Evolutionary conservation across 129 eudicot genomes (phyloP).

Genomic region (Scalesia atractyloides): DNA sequence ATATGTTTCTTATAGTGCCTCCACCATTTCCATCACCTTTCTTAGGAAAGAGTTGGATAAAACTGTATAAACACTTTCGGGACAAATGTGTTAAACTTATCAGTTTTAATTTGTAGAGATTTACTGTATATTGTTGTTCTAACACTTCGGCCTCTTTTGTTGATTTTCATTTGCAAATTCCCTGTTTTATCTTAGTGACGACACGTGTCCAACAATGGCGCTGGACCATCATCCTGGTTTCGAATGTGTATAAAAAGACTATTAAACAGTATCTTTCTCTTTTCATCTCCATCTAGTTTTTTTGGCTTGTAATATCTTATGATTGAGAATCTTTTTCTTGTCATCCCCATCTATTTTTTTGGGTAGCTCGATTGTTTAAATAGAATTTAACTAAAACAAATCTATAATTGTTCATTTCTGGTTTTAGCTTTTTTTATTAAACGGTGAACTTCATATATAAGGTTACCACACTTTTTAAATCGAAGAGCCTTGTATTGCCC

Average conservation of each 20-base stretch:
- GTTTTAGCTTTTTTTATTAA: constrained; percentile 12
- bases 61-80: constrained; percentile 57
- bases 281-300: neutral
- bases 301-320: neutral
- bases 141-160: neutral
- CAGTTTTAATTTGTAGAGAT: neutral
- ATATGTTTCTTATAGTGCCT: constrained; percentile 84
- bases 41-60: constrained; percentile 75
- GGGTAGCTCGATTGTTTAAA: too few species aligned
- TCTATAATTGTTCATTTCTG: constrained; percentile 43
- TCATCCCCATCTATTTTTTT: too few species aligned
- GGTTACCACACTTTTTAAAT: too few species aligned
- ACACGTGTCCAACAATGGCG: constrained; percentile 80
- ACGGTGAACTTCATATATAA: too few species aligned
- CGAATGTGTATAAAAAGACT: constrained; percentile 68
- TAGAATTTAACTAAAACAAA: too few species aligned
- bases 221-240: constrained; percentile 83
- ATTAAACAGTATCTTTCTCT: neutral
- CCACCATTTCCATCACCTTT: constrained; percentile 93
- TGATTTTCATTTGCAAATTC: constrained; percentile 53
- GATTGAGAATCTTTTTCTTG: constrained; percentile 1
- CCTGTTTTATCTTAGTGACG: constrained; percentile 81
- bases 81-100: constrained; percentile 33
- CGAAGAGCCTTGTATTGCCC: too few species aligned
- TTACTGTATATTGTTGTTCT: neutral